A percentile compares a stretch with the other conserved stretches of the same genome.
Conservation (phyloP, 2,329 filamentous ascomycete species). For the Taxawa tesnikishii region DNA sequence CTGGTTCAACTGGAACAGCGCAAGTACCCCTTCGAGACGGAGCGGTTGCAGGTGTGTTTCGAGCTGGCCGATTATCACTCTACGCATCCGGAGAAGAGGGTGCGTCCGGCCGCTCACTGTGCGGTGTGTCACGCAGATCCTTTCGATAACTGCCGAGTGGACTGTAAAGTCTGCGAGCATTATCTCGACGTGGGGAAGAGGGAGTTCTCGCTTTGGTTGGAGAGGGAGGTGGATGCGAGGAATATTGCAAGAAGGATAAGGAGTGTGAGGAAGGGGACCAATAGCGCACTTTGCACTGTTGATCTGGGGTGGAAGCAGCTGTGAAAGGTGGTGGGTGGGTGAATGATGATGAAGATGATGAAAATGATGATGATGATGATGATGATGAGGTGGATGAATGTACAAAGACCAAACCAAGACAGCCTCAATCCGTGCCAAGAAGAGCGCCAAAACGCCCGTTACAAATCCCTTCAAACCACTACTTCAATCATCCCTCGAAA, state of each 20-base stretch:
- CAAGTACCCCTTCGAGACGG: not conserved
- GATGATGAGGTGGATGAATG: no score
- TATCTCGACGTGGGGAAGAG: conserved; percentile 1
- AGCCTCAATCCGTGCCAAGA: no score
- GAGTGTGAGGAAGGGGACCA: not conserved
- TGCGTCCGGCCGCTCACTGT: conserved; percentile 2
- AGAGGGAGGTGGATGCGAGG: conserved; percentile 4
- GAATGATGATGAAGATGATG: no score
- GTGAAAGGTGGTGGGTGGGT: no score
- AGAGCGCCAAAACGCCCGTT: no score
- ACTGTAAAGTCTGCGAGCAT: conserved; percentile 1
- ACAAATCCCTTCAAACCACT: no score
- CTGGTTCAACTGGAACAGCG: not conserved
- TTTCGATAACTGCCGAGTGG: conserved; percentile 1
- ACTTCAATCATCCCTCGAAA: conserved; percentile 1
- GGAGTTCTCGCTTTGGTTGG: conserved; percentile 5
- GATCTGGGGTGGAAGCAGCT: conserved; percentile 6
- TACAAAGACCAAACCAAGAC: no score
- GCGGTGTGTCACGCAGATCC: not conserved
- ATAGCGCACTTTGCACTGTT: conserved; percentile 1
- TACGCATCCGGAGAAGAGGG: not conserved
- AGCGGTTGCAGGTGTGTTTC: not conserved
- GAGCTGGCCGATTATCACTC: not conserved
- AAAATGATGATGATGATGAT: no score
- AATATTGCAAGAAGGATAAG: conserved; percentile 1